Evolutionary conservation across 495 filamentous ascomycete species (phyloP).

Genomic region (Evernia prunastri): DNA sequence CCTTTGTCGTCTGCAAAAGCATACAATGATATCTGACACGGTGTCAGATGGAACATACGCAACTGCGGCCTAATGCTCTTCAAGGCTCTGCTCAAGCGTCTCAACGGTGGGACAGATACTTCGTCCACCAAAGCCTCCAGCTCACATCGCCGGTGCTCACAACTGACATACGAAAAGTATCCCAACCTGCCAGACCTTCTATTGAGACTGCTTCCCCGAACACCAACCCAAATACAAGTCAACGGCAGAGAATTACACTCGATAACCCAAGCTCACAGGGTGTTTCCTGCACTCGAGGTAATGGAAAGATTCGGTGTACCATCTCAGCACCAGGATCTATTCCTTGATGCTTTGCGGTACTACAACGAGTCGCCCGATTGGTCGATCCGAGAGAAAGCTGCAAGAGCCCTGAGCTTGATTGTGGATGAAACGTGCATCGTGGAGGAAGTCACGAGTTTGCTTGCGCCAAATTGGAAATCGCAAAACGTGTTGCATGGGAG

Average conservation of each 20-base stretch:
- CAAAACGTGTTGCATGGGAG: conserved; percentile 62
- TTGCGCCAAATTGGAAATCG: conserved; percentile 37
- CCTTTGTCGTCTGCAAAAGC: conserved; percentile 2
- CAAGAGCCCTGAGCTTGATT: conserved; percentile 67
- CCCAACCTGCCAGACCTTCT: conserved; percentile 63
- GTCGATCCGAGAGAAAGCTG: conserved; percentile 87
- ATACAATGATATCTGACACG: conserved; percentile 20
- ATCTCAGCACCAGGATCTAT: conserved; percentile 31
- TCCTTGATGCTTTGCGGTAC: conserved; percentile 43
- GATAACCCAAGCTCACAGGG: conserved; percentile 21
- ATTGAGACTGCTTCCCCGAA: conserved; percentile 51
- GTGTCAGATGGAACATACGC: conserved; percentile 74
- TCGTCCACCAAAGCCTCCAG: conserved; percentile 19
- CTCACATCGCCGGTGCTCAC: conserved; percentile 18
- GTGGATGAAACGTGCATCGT: conserved; percentile 48
- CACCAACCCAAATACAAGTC: background rate
- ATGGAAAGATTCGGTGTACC: conserved; percentile 48
- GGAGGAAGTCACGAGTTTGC: conserved; percentile 40
- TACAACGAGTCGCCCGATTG: conserved; percentile 71
- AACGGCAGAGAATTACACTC: background rate
- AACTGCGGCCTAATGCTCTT: conserved; percentile 90
- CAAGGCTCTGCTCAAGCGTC: conserved; percentile 66
- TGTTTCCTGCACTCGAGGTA: conserved; percentile 80
- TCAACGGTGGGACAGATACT: conserved; percentile 26
- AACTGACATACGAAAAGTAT: conserved; percentile 55